Evolutionary conservation across 192 early-diverging fungal genomes (phyloP), one percentile per base, ranked within the genome.

Genomic region (Entomortierella chlamydospora): DNA sequence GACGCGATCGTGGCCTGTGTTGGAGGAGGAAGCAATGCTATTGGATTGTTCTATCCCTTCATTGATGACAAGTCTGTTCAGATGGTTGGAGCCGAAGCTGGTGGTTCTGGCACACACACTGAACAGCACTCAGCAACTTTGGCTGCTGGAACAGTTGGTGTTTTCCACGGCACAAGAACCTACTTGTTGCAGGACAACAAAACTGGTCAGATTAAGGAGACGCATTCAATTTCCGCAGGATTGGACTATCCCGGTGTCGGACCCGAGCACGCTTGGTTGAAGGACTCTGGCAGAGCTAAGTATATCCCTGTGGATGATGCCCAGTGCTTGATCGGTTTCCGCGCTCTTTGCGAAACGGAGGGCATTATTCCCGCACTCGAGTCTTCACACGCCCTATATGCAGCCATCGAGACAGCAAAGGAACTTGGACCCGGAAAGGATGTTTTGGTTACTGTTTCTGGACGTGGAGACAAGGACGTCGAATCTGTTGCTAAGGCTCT

Each of bases 381-480:
- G 82, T 93, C 96, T 7, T 88, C 96, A 47, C 98, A 99, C 63
- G 98, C 98, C 7, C 83, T 97, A 50, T 96, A 92, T 80, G 83
- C 88, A 61, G 93, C 93, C 15, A 87, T 91, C 49, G 89, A 95
- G 73, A 45, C 95, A 34, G 96, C 98, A 22, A 83, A 88, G 65
- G 86, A 84, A 30, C 80, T 98, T 85, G 71, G 74, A 20, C 83
- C 88, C 64, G 93, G 94, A 66, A 82, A 94, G 86, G 91, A 94
- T 76, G 84, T 99, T 53, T 88, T 98, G 18, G 89, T 99, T 45
- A 96, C 95, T 68, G 78, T 99, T 41, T 92, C 90, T 71, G 97
- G 98, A 34, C 89, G 98, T 42, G 98, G 98, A 61, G 98, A 99
- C 87, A 99, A 98, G 87, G 98, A 99, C 79, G 94, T 99, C 70